Evolutionary conservation across 1,284 basidiomycete species (phyloP).

Genomic region (Microbotryum silenes-acaulis): DNA sequence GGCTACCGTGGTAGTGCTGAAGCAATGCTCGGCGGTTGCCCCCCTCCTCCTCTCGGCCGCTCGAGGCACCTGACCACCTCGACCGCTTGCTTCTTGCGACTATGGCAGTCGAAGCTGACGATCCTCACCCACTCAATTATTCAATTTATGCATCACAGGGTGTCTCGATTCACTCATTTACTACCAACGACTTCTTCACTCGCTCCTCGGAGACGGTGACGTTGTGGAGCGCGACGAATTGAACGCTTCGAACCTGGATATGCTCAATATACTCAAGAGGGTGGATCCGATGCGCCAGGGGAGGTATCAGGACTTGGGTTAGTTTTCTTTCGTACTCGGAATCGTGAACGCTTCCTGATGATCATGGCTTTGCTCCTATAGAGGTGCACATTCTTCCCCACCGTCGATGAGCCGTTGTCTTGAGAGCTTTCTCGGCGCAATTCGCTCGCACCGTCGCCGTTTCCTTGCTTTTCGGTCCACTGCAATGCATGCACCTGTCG

Average conservation of each 20-base stretch:
- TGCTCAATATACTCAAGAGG: slow-evolving; percentile 51
- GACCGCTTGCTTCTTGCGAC: too few species aligned
- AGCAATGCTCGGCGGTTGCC: not conserved
- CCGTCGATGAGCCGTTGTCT: too few species aligned
- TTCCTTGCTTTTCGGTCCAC: too few species aligned
- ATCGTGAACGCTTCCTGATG: too few species aligned
- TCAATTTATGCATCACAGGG: slow-evolving; percentile 50
- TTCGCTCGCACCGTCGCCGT: too few species aligned
- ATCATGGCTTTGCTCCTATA: too few species aligned
- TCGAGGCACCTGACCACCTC: too few species aligned
- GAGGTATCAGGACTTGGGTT: slow-evolving; percentile 55
- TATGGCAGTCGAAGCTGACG: too few species aligned
- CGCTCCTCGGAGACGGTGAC: slow-evolving; percentile 3
- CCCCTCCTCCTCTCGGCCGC: not conserved
- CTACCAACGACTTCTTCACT: slow-evolving; percentile 20
- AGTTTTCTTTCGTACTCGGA: not conserved
- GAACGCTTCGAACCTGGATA: slow-evolving; percentile 48
- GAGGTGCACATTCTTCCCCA: too few species aligned
- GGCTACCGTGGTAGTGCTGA: too few species aligned
- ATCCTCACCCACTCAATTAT: not conserved
- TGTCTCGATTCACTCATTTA: slow-evolving; percentile 70
- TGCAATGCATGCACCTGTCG: too few species aligned
- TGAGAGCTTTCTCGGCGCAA: too few species aligned
- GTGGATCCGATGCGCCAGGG: slow-evolving; percentile 55
- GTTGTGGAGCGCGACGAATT: slow-evolving; percentile 41